Base-by-base conservation (phyloP, 257 asterid genomes). In the Nicotiana tabacum region DNA sequence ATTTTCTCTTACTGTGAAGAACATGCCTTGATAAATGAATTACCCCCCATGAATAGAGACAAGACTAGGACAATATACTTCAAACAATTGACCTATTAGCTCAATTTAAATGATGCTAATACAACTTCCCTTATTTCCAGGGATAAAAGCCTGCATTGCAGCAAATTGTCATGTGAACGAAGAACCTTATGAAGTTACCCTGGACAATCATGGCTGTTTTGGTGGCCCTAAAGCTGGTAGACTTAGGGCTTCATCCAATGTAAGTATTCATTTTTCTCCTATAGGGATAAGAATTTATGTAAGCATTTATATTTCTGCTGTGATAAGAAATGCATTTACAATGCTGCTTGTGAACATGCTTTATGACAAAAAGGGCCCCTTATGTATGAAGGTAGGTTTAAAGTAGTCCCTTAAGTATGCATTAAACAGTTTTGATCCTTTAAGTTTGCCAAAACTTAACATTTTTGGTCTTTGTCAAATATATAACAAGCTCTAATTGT, bases 211-310 rank as follows among this genome's bases (percentile, higher is more conserved):
- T 83, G 97, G 99, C 60, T 89, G 89, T 74, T 51, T 43, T 48
- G 90, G 87, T 85, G 98, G 98, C 70, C 97, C 99, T 69, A 94
- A 87, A 88, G 82, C 87, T 53, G 99, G 98, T 84, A 92, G 99
- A 85, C 86, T 92, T 24, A 89, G 92, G 87, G 91, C 88, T 48
- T 85, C 69, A 9, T 77, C 86, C 37, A 86, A 88, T 65, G 99
- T 96, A 90, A 93, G 96, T 58, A 3, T 58, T 53, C 61, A 39
- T 18, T 58, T 29, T 27, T 55, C 77, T 53, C 58, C 18, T 9
- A 43, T 43, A 53, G 18, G 58, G 58, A 53, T 13, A 53, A 53
- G 2, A 53, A 53, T 4, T 43, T 3, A 9, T 43, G 12, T 9
- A 9, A 9, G 51, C 51, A 43, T 43, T 43, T 43, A 43, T 0